Evolutionary conservation across 306 rosid species (phyloP).

Genomic region (barrel medic (Medicago truncatula)): MtrunA17r5.0-ANR NC_053048.1:28622001-28622500

Average conservation of each 20-base stretch:
- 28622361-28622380: slow-evolving; percentile 91
- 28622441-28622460: slow-evolving; percentile 21
- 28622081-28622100: slow-evolving; percentile 53
- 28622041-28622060: slow-evolving; percentile 96
- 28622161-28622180: slow-evolving; percentile 48
- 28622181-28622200: slow-evolving; percentile 60
- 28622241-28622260: slow-evolving; percentile 64
- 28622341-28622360: slow-evolving; percentile 61
- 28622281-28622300: slow-evolving; percentile 40
- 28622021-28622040: slow-evolving; percentile 87
- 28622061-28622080: slow-evolving; percentile 74
- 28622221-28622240: slow-evolving; percentile 75
- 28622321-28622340: slow-evolving; percentile 49
- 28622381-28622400: slow-evolving; percentile 96
- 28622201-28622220: slow-evolving; percentile 60
- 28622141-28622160: slow-evolving; percentile 67
- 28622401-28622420: slow-evolving; percentile 84
- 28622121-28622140: slow-evolving; percentile 73
- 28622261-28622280: slow-evolving; percentile 55
- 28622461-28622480: slow-evolving; percentile 21
- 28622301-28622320: slow-evolving; percentile 50
- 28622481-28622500: slow-evolving; percentile 13
- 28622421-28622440: neutral
- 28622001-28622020: slow-evolving; percentile 85
- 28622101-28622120: slow-evolving; percentile 71